Percentiles rank a stretch among this genome's conserved stretches.
Conservation (phyloP, 352 stramenopile species). For the Globisporangium carolinianum region DNA sequence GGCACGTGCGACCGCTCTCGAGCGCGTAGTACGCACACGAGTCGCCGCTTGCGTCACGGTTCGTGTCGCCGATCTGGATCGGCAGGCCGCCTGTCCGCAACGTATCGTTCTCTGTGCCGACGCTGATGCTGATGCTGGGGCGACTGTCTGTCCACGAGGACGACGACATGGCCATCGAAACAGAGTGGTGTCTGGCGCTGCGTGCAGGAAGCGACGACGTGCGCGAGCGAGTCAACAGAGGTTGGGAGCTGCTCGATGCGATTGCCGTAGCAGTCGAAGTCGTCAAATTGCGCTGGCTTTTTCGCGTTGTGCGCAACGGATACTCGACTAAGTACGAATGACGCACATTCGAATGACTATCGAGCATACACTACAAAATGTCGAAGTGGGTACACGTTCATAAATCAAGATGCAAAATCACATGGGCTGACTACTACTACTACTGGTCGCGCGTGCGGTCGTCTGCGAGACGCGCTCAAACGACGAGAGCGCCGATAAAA, state of each 20-base stretch:
- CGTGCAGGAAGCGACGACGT: no score
- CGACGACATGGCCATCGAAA: constrained; percentile 6
- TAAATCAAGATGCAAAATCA: constrained; percentile 5
- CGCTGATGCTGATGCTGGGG: constrained; percentile 12
- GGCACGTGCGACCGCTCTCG: constrained; percentile 29
- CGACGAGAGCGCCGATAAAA: constrained; percentile 66
- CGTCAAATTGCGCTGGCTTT: background rate
- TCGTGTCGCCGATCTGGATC: constrained; percentile 24
- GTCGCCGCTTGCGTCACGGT: constrained; percentile 36
- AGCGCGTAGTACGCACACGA: constrained; percentile 59
- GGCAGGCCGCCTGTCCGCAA: constrained; percentile 1
- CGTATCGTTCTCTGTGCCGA: constrained; percentile 5
- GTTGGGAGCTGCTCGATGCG: no score
- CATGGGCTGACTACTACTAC: constrained; percentile 29
- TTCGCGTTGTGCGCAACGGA: background rate
- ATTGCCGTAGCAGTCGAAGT: no score
- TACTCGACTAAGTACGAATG: no score
- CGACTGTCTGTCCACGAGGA: constrained; percentile 14
- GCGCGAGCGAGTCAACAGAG: no score
- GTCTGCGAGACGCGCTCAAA: constrained; percentile 53
- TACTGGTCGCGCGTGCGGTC: constrained; percentile 20
- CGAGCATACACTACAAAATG: background rate
- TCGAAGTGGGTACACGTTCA: background rate
- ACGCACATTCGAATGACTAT: background rate
- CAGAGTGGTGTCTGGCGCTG: no score